Base-by-base conservation (phyloP, 2,329 filamentous ascomycete genomes). In the Cytospora schulzeri region DNA sequence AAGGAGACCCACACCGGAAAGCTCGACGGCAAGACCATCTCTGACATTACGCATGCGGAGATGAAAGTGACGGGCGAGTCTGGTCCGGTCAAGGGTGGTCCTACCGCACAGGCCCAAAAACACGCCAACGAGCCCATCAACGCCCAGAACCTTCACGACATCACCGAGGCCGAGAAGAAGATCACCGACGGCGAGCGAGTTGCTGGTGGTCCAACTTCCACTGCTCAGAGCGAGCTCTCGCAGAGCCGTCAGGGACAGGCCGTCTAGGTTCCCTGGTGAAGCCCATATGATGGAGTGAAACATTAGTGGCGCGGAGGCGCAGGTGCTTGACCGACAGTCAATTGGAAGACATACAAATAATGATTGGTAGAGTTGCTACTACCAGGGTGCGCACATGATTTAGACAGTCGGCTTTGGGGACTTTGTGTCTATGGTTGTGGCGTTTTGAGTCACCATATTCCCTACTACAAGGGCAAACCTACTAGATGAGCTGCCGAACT, bases 21-120 rank as follows among this genome's bases (percentile, higher is more conserved):
- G 24, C 64, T 73, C 0, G 71, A 73, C 56, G 67, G 70, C 5
- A 28, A 64, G 28, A 76, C 76, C 65, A 76, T 80, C 66, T 76
- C 75, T 7, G 71, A 73, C 61, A 79, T 80, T 69, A 78, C 76
- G 1, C 69, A 71, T 1, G 75, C 76, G 1, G 78, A 80, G 67
- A 78, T 76, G 63, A 68, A 71, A 24, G 62, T 79, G 54, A 79
- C 78, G 0, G 73, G 77, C 17, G 68, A 72, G 63, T 70, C 72
- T 5, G 61, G 70, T 9, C 77, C 78, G 9, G 71, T 74, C 2
- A 70, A 71, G 59, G 74, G 73, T 8, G 78, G 78, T 1, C 78
- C 78, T 0, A 80, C 77, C 0, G 77, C 78, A 4, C 72, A 73
- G 55, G 78, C 78, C 0, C 78, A 80, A 68, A 73, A 73, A 50